These are phyloP conservation scores for Penicillium rolfsii DNA, from an alignment of 2,329 filamentous ascomycete genomes.

Conservation along the genomic window DNA sequence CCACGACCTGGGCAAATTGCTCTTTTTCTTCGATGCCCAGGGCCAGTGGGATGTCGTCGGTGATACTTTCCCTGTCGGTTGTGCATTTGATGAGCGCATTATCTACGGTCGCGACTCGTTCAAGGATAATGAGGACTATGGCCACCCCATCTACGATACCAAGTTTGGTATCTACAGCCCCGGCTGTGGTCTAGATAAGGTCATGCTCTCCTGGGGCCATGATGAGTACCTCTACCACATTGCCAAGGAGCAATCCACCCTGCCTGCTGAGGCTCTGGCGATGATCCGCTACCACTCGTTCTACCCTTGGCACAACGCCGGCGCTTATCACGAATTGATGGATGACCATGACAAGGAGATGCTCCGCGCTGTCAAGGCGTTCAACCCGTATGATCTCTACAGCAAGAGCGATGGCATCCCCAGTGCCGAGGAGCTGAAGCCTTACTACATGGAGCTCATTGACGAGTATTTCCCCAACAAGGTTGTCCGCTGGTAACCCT, in stretches of 20 bases:
- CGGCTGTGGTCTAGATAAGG: slow-evolving; percentile 80
- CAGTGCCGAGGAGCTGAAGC: slow-evolving; percentile 75
- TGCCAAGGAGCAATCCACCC: slow-evolving; percentile 76
- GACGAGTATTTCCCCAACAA: slow-evolving; percentile 72
- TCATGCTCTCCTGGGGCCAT: slow-evolving; percentile 84
- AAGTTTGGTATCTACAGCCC: slow-evolving; percentile 78
- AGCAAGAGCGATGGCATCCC: slow-evolving; percentile 86
- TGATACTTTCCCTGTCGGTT: slow-evolving; percentile 53
- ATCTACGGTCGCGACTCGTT: slow-evolving; percentile 79
- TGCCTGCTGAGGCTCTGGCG: slow-evolving; percentile 80
- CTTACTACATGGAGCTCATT: slow-evolving; percentile 74
- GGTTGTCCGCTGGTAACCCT: slow-evolving; percentile 68
- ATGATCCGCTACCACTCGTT: slow-evolving; percentile 95
- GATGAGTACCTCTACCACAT: slow-evolving; percentile 69
- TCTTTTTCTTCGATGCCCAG: slow-evolving; percentile 67
- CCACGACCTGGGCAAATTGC: slow-evolving; percentile 52
- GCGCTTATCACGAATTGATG: slow-evolving; percentile 83
- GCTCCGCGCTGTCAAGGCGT: slow-evolving; percentile 78
- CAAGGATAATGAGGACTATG: slow-evolving; percentile 71
- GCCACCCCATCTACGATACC: slow-evolving; percentile 72
- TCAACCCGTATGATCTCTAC: slow-evolving; percentile 91
- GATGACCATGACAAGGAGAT: slow-evolving; percentile 77
- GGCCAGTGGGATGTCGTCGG: slow-evolving; percentile 95
- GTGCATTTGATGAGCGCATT: slow-evolving; percentile 66
- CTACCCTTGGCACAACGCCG: slow-evolving; percentile 86